These are phyloP conservation scores for Metschnikowia dekortorum DNA, from an alignment of 805 yeast species.

Conservation along the genomic window DNA sequence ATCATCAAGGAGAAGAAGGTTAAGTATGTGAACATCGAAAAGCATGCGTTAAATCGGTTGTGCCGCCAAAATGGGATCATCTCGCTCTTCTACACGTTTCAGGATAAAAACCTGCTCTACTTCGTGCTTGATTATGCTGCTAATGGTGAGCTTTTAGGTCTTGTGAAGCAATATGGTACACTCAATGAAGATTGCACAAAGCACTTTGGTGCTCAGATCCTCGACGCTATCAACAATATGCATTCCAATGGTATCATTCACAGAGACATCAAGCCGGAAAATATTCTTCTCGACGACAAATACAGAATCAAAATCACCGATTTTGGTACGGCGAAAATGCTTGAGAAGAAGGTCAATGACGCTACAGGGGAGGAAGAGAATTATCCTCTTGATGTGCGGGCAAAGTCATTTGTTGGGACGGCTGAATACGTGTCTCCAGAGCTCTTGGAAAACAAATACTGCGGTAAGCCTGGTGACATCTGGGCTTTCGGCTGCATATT, in stretches of 20 bases:
- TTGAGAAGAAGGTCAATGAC: slow-evolving; percentile 46
- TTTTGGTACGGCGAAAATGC: slow-evolving; percentile 76
- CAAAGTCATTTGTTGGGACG: slow-evolving; percentile 81
- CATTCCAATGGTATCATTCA: slow-evolving; percentile 75
- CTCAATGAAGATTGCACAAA: slow-evolving; percentile 64
- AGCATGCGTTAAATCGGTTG: slow-evolving; percentile 69
- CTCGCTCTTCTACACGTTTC: slow-evolving; percentile 71
- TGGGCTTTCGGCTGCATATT: slow-evolving; percentile 62
- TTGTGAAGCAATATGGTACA: slow-evolving; percentile 67
- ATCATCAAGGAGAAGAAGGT: slow-evolving; percentile 79
- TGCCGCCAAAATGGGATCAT: slow-evolving; percentile 60
- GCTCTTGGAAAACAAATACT: slow-evolving; percentile 63
- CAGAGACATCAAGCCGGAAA: slow-evolving; percentile 81
- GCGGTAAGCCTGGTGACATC: slow-evolving; percentile 56
- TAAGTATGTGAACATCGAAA: slow-evolving; percentile 79
- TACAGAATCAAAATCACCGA: slow-evolving; percentile 69
- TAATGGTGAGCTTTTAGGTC: slow-evolving; percentile 67
- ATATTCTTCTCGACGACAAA: slow-evolving; percentile 59
- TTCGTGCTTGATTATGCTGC: slow-evolving; percentile 77
- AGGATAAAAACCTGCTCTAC: slow-evolving; percentile 67
- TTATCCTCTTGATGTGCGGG: slow-evolving; percentile 64
- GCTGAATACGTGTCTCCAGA: slow-evolving; percentile 86
- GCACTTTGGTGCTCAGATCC: slow-evolving; percentile 67
- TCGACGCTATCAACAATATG: slow-evolving; percentile 69
- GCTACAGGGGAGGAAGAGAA: slow-evolving; percentile 34